phyloP scores from a whole-genome alignment of 345 rosid genomes.

The Anastatica hierochuntica region DNA sequence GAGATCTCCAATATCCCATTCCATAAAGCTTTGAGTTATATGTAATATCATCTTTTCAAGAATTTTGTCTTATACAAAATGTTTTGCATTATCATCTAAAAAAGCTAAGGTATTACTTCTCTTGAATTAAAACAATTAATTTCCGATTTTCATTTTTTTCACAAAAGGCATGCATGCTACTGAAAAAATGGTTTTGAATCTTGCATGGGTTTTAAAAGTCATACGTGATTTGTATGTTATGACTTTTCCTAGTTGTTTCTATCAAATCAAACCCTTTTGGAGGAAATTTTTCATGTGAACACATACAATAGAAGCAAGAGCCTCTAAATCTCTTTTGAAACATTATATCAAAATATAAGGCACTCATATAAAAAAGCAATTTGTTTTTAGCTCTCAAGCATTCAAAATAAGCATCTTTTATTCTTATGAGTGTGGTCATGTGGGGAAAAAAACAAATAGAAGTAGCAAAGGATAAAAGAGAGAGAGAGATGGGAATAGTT shows the following conservation, averaged over 20 bases:
- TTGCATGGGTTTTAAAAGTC: slow-evolving; percentile 2
- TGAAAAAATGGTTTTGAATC: slow-evolving; percentile 14
- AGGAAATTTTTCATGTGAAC: slow-evolving; percentile 10
- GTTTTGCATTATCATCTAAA: background rate
- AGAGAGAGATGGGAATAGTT: slow-evolving; percentile 16
- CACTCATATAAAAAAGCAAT: slow-evolving; percentile 14
- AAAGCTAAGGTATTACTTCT: background rate
- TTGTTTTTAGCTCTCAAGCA: slow-evolving; percentile 11
- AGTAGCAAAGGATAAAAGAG: slow-evolving; percentile 10
- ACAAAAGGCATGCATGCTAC: no score
- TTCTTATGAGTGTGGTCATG: slow-evolving; percentile 24
- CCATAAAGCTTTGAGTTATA: background rate
- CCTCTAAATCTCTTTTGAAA: background rate
- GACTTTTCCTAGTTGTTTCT: slow-evolving; percentile 12
- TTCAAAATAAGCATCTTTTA: slow-evolving; percentile 26
- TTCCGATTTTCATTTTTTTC: no score
- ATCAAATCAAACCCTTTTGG: slow-evolving; percentile 21
- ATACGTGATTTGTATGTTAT: slow-evolving; percentile 1
- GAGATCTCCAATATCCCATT: slow-evolving; percentile 2
- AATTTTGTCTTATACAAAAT: background rate
- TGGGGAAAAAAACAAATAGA: slow-evolving; percentile 19
- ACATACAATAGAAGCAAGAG: slow-evolving; percentile 5
- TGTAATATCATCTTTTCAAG: background rate
- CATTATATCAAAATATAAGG: slow-evolving; percentile 5
- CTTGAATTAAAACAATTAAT: no score